These are phyloP conservation scores for Luzula sylvatica DNA, from an alignment of 176 grass and related monocot species.

Conservation along the genomic window DNA sequence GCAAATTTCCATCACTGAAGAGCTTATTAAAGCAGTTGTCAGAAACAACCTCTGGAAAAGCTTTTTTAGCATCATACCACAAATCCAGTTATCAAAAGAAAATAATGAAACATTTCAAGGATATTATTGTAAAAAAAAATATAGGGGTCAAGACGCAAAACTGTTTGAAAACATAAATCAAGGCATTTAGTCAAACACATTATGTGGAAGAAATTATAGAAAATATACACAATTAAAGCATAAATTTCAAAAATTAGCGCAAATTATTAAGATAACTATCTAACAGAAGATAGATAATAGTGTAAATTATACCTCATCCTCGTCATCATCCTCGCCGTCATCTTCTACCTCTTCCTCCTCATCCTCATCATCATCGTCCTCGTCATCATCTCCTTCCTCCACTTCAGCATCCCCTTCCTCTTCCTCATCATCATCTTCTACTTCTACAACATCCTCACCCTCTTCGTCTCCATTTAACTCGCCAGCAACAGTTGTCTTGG, in stretches of 20 bases:
- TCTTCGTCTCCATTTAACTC: background rate
- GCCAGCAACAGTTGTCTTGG: background rate
- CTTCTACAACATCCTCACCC: conserved; percentile 1
- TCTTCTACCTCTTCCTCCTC: background rate
- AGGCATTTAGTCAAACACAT: no score
- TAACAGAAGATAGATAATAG: no score
- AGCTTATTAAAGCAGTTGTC: conserved; percentile 15
- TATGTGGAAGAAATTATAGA: no score
- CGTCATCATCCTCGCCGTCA: no score
- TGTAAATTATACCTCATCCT: conserved; percentile 13
- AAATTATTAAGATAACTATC: background rate
- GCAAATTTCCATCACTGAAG: conserved; percentile 14
- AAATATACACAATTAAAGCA: background rate
- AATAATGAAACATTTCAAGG: background rate
- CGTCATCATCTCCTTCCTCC: background rate
- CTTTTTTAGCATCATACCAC: conserved; percentile 6
- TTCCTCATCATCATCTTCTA: background rate
- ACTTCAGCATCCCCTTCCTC: background rate
- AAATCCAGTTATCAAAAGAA: background rate
- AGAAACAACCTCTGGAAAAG: conserved; percentile 16
- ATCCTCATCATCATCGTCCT: background rate
- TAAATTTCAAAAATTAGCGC: background rate
- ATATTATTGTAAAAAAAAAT: background rate
- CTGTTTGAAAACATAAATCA: background rate
- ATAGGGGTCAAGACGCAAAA: background rate